Base-by-base conservation (phyloP, 495 filamentous ascomycete species). In the Beverwykella pulmonaria region DNA sequence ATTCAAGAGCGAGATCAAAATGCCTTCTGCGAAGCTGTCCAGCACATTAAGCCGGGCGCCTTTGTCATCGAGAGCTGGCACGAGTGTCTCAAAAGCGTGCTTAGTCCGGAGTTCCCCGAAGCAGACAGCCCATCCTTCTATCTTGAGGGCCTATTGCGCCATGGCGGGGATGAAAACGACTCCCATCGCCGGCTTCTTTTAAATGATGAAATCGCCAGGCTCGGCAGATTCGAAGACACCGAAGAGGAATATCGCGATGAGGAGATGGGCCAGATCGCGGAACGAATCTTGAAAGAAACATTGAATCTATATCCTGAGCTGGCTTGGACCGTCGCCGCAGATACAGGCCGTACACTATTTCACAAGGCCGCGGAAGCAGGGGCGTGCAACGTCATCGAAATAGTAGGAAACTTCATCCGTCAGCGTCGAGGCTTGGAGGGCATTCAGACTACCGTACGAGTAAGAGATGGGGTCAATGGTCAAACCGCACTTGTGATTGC, bases 11-110 rank as follows among this genome's bases (percentile, higher is more conserved):
- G 23, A 7, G 20, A 53, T 17, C 15, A 25, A 23, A 17, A 23
- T 7, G 50, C 20, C 5, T 53, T 53, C 25, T 20, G n/a, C 20
- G 50, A 53, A 4, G 50, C 50, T 5, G 26, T 53, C 23, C 50
- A 53, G 25, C 2, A 53, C 25, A 29, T 53, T 20, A 23, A 53
- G 50, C 50, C 50, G 5, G 50, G 50, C 7, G n/a, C 20, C 7
- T 53, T 53, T 25, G 8, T 53, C 25, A 23, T 53, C n/a, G 19
- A 23, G 50, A 53, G 50, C 23, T 53, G 50, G 50, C 50, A 53
- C 25, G 50, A 53, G 25, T 53, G 50, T 17, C 25, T 53, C 12
- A 17, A 23, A 17, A 53, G 15, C 15, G 50, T 53, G 8, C 50
- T 53, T 17, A 29, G 25, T 7, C 50, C 50, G 15, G 50, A 53